Evolutionary conservation across 768 basidiomycete genomes (phyloP), one percentile per base, ranked within the genome.

Genomic region (Lepiota subincarnata): DNA sequence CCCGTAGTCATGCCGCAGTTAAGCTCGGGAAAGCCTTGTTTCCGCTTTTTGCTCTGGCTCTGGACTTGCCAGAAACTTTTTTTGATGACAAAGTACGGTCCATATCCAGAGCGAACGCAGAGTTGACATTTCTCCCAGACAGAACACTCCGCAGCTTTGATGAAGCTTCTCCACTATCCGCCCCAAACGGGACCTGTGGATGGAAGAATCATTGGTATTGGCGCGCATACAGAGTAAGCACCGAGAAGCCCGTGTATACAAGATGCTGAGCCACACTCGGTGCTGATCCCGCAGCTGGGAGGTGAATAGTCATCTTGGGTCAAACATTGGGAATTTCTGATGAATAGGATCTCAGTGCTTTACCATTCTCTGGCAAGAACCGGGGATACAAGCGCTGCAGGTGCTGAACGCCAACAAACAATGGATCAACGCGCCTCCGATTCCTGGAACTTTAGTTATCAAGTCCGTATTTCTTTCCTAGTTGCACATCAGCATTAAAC

Each of bases 331-430:
- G 37, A 8, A 40, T 8, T 13, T 10, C 24, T 18, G 35, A 48
- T 5, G 11, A 13, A 22, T 22, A 26, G 37, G 34, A 28, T n/a
- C 10, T 12, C 12, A 92, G 86, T 89, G 88, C 64, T 92, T 94
- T 66, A 93, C 92, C 0, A 87, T 96, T 35, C 78, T 97, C 1
- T 89, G 85, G 81, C 85, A 92, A 73, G 81, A 90, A 59, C 81
- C 83, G 0, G 80, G 67, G 1, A 80, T 87, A 12, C 84, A 84
- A 60, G 88, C 86, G 0, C 75, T 97, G 4, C 92, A 97, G 66
- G 84, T 96, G 10, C 73, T 87, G 50, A 96, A 96, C 70, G 67
- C 83, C 0, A 71, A 82, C 31, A 83, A 83, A 8, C 69, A 81
- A 57, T 97, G 94, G 94, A 82, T 97, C 48, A 73, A 89, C 59